Conservation (phyloP, 176 grass and related monocot species). For the Alopecurus myosuroides region DNA sequence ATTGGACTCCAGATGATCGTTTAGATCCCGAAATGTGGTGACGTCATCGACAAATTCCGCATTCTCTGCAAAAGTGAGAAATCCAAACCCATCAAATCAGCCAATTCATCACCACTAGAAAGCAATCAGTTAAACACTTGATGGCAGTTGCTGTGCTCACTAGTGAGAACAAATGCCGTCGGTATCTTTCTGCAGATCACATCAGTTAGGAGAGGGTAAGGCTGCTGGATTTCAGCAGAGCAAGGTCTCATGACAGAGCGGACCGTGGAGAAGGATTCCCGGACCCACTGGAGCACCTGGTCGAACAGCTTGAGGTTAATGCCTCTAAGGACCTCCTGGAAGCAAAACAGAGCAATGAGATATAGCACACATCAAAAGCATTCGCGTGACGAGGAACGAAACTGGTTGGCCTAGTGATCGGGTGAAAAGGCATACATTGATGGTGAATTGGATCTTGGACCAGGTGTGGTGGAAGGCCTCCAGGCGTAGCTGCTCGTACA, state of each 20-base stretch:
- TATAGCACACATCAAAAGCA: background rate
- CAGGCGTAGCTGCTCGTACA: slow-evolving; percentile 48
- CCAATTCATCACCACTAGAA: background rate
- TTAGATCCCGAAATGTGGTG: slow-evolving; percentile 68
- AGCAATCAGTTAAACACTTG: slow-evolving; percentile 2
- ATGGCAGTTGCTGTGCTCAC: slow-evolving; percentile 28
- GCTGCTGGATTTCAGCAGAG: slow-evolving; percentile 47
- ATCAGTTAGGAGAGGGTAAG: slow-evolving; percentile 63
- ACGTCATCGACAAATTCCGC: slow-evolving; percentile 82
- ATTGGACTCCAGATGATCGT: slow-evolving; percentile 52
- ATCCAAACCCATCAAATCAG: background rate
- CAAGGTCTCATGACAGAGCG: slow-evolving; percentile 11
- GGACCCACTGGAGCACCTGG: slow-evolving; percentile 70
- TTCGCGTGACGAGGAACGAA: background rate
- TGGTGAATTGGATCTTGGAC: slow-evolving; percentile 78
- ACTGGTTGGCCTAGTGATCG: background rate
- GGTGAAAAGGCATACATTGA: slow-evolving; percentile 36
- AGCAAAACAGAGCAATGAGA: slow-evolving; percentile 6
- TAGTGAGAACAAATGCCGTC: slow-evolving; percentile 61
- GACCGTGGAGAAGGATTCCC: slow-evolving; percentile 49
- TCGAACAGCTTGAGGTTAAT: slow-evolving; percentile 80
- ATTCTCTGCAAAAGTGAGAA: slow-evolving; percentile 59
- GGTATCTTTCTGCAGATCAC: slow-evolving; percentile 71
- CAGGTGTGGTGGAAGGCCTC: slow-evolving; percentile 63
- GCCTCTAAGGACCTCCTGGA: slow-evolving; percentile 62